Evolutionary conservation across 2,329 filamentous ascomycete genomes (phyloP).

Genomic region (Epichloe gansuensis): DNA sequence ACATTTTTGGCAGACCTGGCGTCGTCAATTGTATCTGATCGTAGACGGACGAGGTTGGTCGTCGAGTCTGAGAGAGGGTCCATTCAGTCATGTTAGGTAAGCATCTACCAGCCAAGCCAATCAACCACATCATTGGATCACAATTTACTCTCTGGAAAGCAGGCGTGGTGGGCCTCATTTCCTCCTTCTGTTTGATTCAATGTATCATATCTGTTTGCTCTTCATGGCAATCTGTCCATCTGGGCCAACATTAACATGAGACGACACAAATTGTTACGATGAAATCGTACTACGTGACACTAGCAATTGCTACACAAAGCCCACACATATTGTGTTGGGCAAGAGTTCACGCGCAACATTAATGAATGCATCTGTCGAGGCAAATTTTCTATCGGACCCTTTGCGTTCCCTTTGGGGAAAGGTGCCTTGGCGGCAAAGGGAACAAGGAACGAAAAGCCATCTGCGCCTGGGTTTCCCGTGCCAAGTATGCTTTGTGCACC

Average conservation of each 20-base stretch:
- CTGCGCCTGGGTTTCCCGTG: not conserved
- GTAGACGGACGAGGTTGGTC: conserved; percentile 9
- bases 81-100: conserved; percentile 17
- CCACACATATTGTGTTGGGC: not conserved
- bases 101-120: conserved; percentile 11
- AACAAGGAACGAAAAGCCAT: not conserved
- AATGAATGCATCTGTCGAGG: not conserved
- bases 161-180: too few species aligned
- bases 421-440: not conserved
- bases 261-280: not conserved
- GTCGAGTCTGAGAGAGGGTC: conserved; percentile 8
- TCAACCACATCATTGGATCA: conserved; percentile 12
- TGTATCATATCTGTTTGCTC: not conserved
- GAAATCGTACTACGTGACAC: not conserved
- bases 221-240: not conserved
- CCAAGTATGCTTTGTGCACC: not conserved
- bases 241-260: not conserved
- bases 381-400: not conserved
- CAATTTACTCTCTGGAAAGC: not conserved
- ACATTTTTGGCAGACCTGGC: conserved; percentile 22
- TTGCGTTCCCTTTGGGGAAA: not conserved
- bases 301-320: not conserved
- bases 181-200: too few species aligned
- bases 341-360: not conserved
- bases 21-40: conserved; percentile 22